These are phyloP conservation scores for Boletus subluridellus DNA, from an alignment of 1,284 basidiomycete species.

Conservation along the genomic window DNA sequence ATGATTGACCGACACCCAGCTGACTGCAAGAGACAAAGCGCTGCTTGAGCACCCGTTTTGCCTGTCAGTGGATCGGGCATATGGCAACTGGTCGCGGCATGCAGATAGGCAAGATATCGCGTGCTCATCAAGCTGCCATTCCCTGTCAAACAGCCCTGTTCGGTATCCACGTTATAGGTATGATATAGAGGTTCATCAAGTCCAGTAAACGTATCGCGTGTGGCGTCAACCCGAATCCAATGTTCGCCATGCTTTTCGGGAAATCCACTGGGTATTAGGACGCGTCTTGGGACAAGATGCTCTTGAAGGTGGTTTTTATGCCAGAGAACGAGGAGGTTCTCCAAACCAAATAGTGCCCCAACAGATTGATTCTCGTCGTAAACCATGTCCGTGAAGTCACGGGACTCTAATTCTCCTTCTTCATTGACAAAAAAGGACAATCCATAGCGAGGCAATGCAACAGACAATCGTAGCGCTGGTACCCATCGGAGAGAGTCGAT, in stretches of 20 bases:
- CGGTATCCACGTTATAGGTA: not conserved
- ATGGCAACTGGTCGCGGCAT: constrained; percentile 35
- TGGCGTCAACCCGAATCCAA: not conserved
- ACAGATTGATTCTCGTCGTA: constrained; percentile 19
- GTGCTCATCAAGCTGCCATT: no score
- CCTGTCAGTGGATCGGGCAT: constrained; percentile 44
- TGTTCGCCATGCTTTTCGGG: not conserved
- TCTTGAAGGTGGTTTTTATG: constrained; percentile 6
- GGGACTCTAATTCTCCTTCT: constrained; percentile 25
- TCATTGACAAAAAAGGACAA: constrained; percentile 28
- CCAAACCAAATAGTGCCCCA: constrained; percentile 27
- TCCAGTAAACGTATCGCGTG: no score
- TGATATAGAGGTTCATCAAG: constrained; percentile 3
- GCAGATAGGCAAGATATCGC: no score
- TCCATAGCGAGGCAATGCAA: constrained; percentile 37
- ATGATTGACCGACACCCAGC: constrained; percentile 39
- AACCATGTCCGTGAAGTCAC: constrained; percentile 14
- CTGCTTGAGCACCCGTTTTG: constrained; percentile 44
- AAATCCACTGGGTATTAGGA: constrained; percentile 41
- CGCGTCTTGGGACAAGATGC: constrained; percentile 16
- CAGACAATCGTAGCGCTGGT: constrained; percentile 20
- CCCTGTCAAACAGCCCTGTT: no score
- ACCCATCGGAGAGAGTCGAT: constrained; percentile 3
- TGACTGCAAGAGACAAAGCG: constrained; percentile 37
- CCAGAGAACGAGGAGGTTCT: constrained; percentile 39